Evolutionary conservation across 495 filamentous ascomycete genomes (phyloP).

Genomic region (Aspergillus haitiensis): DNA sequence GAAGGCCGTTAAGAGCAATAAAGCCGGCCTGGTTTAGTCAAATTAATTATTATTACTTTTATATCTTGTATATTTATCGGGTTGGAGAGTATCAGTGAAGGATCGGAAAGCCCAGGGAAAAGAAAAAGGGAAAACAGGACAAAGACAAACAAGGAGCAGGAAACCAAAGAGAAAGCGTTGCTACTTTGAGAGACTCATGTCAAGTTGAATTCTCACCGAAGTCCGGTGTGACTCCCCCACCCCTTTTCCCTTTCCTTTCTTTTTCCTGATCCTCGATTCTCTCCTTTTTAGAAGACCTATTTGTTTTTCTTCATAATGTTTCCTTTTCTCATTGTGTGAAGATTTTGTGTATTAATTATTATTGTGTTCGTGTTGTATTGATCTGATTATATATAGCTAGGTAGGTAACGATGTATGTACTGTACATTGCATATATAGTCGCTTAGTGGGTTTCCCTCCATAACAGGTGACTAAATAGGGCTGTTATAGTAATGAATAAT

Average conservation of each 20-base stretch:
- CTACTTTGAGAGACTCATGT: background rate
- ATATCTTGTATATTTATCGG: background rate
- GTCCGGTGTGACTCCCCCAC: background rate
- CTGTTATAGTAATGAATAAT: too few species aligned
- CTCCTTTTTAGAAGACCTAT: too few species aligned
- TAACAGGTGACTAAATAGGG: too few species aligned
- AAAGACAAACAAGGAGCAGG: background rate
- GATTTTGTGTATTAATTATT: too few species aligned
- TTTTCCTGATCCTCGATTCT: background rate
- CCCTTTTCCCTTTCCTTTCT: background rate
- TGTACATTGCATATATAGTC: too few species aligned
- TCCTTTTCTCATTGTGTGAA: too few species aligned
- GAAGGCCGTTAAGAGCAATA: background rate
- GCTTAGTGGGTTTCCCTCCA: too few species aligned
- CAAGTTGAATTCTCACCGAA: constrained; percentile 9
- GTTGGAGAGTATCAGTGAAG: background rate
- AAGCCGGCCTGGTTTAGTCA: background rate
- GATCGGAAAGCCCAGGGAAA: too few species aligned
- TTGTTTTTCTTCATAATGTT: background rate
- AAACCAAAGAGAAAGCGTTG: background rate
- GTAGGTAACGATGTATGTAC: too few species aligned
- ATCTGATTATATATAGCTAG: too few species aligned
- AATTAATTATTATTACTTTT: too few species aligned
- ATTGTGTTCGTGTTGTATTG: too few species aligned
- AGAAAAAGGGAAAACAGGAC: background rate